Percentiles rank a stretch among this genome's conserved stretches.
Conservation (phyloP, 2,329 filamentous ascomycete species). For the Penicillium sp. region DNA sequence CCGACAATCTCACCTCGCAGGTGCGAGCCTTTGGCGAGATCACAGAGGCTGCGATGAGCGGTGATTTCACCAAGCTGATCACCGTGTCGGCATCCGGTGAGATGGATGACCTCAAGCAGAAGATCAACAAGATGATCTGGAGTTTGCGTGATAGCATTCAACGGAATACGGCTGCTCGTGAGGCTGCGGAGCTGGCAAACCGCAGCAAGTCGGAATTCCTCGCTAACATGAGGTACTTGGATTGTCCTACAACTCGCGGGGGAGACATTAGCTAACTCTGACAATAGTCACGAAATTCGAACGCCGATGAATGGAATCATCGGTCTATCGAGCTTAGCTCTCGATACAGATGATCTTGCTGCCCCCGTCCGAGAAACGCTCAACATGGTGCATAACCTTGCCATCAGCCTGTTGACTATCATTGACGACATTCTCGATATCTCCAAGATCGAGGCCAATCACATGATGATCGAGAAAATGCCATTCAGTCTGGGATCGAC, state of each 20-base stretch:
- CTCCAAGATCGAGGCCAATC: slow-evolving; percentile 79
- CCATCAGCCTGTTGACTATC: slow-evolving; percentile 89
- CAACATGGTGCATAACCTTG: slow-evolving; percentile 92
- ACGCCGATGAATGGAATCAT: slow-evolving; percentile 97
- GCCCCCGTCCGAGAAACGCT: slow-evolving; percentile 94
- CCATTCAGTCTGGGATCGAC: slow-evolving; percentile 88
- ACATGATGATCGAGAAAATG: slow-evolving; percentile 96
- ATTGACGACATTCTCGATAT: slow-evolving; percentile 75
- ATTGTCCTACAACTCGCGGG: neutral
- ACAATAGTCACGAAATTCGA: slow-evolving; percentile 76
- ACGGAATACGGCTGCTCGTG: slow-evolving; percentile 86
- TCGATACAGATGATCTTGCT: slow-evolving; percentile 88
- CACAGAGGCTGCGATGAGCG: slow-evolving; percentile 89
- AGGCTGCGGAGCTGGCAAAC: slow-evolving; percentile 90
- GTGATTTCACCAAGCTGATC: slow-evolving; percentile 91
- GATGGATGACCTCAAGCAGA: slow-evolving; percentile 96
- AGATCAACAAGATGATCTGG: slow-evolving; percentile 98
- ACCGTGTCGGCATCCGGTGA: slow-evolving; percentile 93
- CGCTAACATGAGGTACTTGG: slow-evolving; percentile 75
- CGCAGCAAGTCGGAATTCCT: slow-evolving; percentile 96
- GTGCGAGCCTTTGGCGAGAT: slow-evolving; percentile 95
- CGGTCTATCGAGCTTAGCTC: slow-evolving; percentile 89
- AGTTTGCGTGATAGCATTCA: slow-evolving; percentile 92
- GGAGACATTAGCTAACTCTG: neutral
- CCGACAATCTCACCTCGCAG: slow-evolving; percentile 81